Percentiles rank a stretch among this genome's conserved stretches.
Conservation (phyloP, 441 rosid genomes). For the Eutrema salsugineum region DNA sequence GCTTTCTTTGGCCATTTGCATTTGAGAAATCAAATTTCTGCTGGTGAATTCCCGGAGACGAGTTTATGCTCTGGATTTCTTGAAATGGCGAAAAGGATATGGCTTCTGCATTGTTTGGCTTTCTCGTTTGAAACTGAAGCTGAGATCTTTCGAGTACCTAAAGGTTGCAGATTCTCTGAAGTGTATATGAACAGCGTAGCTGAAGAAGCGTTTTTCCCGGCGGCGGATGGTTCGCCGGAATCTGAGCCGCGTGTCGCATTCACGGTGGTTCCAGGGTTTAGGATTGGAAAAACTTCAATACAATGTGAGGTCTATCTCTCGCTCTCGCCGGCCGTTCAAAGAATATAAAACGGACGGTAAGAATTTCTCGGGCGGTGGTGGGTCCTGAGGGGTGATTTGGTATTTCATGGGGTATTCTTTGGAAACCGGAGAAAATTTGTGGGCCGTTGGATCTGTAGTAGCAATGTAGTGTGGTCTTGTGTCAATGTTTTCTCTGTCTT, state of each 20-base stretch:
- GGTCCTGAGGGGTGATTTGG: neutral
- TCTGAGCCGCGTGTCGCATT: slow-evolving; percentile 68
- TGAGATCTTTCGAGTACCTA: slow-evolving; percentile 62
- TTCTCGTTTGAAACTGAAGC: slow-evolving; percentile 62
- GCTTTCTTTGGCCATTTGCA: slow-evolving; percentile 57
- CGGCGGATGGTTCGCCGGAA: slow-evolving; percentile 37
- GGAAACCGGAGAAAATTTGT: neutral
- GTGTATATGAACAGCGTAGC: slow-evolving; percentile 76
- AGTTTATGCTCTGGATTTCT: slow-evolving; percentile 48
- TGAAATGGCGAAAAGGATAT: slow-evolving; percentile 76
- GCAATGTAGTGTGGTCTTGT: slow-evolving; percentile 8
- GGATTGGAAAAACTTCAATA: slow-evolving; percentile 58
- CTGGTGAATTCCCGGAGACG: slow-evolving; percentile 60
- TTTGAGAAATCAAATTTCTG: slow-evolving; percentile 43
- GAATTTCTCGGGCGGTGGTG: neutral
- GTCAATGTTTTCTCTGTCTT: slow-evolving; percentile 18
- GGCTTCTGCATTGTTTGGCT: slow-evolving; percentile 91
- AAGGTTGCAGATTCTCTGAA: slow-evolving; percentile 70
- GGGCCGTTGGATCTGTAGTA: slow-evolving; percentile 24
- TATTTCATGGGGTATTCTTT: neutral
- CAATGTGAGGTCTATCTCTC: slow-evolving; percentile 79
- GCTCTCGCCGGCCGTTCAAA: neutral
- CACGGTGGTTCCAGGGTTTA: slow-evolving; percentile 90
- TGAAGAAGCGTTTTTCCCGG: slow-evolving; percentile 40
- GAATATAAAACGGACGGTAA: neutral